Conservation (phyloP, 202 grass and related monocot species). For the Carex sylvatica region DNA sequence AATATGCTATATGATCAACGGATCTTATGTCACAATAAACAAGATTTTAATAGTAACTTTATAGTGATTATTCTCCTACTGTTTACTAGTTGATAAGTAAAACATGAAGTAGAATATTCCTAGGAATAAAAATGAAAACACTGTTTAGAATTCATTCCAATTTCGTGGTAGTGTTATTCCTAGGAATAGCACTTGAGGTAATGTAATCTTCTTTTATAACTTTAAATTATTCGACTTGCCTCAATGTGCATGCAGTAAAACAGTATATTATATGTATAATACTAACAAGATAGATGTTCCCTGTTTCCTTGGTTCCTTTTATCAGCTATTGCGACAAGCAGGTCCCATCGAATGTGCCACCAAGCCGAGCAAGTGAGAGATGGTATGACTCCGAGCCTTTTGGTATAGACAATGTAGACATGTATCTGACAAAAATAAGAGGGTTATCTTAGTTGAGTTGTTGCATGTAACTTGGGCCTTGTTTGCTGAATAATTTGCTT, state of each 20-base stretch:
- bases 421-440: constrained; percentile 4
- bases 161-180: neutral
- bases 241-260: neutral
- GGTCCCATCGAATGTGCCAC: constrained; percentile 63
- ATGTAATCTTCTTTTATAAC: constrained; percentile 14
- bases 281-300: constrained; percentile 7
- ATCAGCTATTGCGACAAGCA: constrained; percentile 68
- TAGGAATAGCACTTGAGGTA: neutral
- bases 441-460: neutral
- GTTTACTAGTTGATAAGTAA: neutral
- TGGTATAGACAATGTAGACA: neutral
- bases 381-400: neutral
- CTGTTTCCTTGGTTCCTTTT: neutral
- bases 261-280: neutral
- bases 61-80: constrained; percentile 5
- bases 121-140: neutral
- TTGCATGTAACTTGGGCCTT: neutral
- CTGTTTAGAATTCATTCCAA: constrained; percentile 11
- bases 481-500: neutral
- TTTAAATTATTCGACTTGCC: neutral
- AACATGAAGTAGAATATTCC: constrained; percentile 6
- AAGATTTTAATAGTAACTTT: neutral
- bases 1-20: neutral
- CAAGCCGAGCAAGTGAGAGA: constrained; percentile 43
- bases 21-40: neutral